phyloP scores from a whole-genome alignment of 1,139 yeast genomes.

The Saccharomyces hybrid region DNA sequence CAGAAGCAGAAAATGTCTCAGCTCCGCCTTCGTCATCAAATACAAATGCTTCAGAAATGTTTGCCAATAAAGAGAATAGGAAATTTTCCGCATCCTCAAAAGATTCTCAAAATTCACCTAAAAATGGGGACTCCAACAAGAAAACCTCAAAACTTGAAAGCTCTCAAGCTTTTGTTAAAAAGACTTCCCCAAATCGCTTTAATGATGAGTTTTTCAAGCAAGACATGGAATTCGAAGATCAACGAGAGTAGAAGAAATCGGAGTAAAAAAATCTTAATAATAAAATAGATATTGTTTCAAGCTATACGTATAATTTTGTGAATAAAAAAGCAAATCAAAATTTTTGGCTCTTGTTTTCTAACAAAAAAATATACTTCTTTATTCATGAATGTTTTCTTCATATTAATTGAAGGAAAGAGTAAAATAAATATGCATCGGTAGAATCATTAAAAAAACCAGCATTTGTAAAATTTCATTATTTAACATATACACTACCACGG shows the following conservation, averaged over 20 bases:
- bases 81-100: background rate
- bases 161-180: constrained; percentile 11
- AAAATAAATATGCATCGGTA: background rate
- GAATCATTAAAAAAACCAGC: background rate
- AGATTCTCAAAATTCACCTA: background rate
- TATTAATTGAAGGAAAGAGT: background rate
- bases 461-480: background rate
- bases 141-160: background rate
- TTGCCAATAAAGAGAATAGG: constrained; percentile 22
- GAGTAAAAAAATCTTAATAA: background rate
- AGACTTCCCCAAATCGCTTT: constrained; percentile 5
- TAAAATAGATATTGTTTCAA: background rate
- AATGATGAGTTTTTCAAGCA: constrained; percentile 6
- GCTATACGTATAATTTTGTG: background rate
- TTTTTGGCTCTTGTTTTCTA: too few relatives aligned
- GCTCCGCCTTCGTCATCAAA: constrained; percentile 12
- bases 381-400: background rate
- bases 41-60: constrained; percentile 26
- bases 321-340: background rate
- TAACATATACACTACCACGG: constrained; percentile 25
- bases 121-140: background rate
- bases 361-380: background rate
- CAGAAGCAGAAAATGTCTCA: background rate
- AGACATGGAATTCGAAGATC: background rate
- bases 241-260: background rate